Evolutionary conservation across 1,284 basidiomycete genomes (phyloP).

Genomic region (Mrakiaceae sp.): DNA sequence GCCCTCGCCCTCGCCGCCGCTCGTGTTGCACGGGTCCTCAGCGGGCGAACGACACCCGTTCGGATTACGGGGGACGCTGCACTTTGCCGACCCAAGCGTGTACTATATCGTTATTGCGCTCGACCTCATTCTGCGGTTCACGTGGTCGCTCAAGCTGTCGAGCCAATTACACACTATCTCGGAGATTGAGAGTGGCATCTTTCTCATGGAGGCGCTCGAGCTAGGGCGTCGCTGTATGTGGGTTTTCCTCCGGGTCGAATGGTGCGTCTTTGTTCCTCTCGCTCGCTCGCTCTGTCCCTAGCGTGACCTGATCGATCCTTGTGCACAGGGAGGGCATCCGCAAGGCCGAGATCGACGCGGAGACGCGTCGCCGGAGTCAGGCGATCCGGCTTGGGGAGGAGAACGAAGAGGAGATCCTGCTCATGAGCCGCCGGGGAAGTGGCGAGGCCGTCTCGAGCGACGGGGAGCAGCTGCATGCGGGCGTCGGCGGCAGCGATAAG

Average conservation of each 20-base stretch:
- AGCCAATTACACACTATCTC: conserved; percentile 73
- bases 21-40: too few species aligned
- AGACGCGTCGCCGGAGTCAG: background rate
- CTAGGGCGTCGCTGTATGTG: conserved; percentile 85
- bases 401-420: background rate
- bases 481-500: too few species aligned
- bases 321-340: conserved; percentile 2
- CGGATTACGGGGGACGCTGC: conserved; percentile 57
- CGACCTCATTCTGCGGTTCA: conserved; percentile 82
- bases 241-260: conserved; percentile 92
- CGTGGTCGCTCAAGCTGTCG: conserved; percentile 87
- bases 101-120: conserved; percentile 77
- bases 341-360: background rate
- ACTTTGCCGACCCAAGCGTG: conserved; percentile 61
- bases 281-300: background rate
- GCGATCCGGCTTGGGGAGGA: background rate
- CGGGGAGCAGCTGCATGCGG: too few species aligned
- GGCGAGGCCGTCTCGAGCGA: too few species aligned
- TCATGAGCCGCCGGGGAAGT: background rate
- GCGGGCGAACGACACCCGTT: conserved; percentile 40
- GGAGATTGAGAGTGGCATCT: conserved; percentile 73
- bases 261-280: conserved; percentile 35
- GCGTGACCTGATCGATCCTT: too few species aligned
- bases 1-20: background rate
- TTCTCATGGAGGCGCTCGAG: conserved; percentile 84